These are phyloP conservation scores for Colletotrichum noveboracense DNA, from an alignment of 2,329 filamentous ascomycete genomes.

Conservation along the genomic window DNA sequence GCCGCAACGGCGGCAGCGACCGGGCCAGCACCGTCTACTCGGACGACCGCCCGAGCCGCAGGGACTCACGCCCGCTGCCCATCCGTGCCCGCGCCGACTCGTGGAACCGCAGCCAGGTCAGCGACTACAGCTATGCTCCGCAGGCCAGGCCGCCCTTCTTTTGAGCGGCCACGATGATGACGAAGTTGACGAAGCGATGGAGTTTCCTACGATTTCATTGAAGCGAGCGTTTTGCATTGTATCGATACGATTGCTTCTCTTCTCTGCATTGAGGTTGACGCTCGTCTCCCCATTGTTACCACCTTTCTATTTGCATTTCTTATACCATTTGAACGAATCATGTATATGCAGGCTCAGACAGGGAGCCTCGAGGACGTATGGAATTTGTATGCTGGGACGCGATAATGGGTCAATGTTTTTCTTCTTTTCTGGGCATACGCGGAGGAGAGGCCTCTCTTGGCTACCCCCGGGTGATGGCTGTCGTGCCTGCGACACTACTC, in stretches of 20 bases:
- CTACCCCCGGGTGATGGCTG: slow-evolving; percentile 22
- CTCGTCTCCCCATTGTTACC: slow-evolving; percentile 33
- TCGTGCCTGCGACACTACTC: not conserved
- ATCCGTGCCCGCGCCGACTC: slow-evolving; percentile 53
- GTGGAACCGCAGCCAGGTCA: slow-evolving; percentile 33
- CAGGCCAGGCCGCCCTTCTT: slow-evolving; percentile 12
- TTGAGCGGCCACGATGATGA: slow-evolving; percentile 19
- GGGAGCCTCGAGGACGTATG: not conserved
- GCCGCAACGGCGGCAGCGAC: slow-evolving; percentile 54
- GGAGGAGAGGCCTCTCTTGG: slow-evolving; percentile 26
- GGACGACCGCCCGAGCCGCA: slow-evolving; percentile 52
- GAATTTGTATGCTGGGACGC: not conserved
- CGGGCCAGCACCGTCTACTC: slow-evolving; percentile 53
- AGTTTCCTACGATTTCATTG: slow-evolving; percentile 20
- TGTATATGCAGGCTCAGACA: not conserved
- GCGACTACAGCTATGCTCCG: slow-evolving; percentile 23
- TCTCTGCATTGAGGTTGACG: slow-evolving; percentile 31
- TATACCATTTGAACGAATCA: slow-evolving; percentile 24
- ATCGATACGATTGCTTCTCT: slow-evolving; percentile 22
- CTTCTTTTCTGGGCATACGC: slow-evolving; percentile 8
- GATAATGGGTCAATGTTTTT: not conserved
- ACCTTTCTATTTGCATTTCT: not conserved
- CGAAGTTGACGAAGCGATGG: slow-evolving; percentile 18
- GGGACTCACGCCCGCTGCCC: slow-evolving; percentile 44
- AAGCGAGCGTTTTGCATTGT: slow-evolving; percentile 20